Evolutionary conservation across 805 yeast species (phyloP).

Genomic region (Metschnikowia kunwiensis): DNA sequence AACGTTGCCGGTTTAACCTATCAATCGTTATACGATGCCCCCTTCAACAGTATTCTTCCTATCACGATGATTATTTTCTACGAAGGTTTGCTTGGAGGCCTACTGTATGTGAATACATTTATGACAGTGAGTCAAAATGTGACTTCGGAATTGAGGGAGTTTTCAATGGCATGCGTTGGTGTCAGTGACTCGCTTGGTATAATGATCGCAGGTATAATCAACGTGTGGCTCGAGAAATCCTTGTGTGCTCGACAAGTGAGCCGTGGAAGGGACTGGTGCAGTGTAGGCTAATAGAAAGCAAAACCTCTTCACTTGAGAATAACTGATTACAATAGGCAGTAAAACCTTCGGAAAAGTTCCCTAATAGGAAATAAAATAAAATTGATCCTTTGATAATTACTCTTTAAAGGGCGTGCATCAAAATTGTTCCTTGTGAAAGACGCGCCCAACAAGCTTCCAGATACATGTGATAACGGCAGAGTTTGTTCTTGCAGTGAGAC

Average conservation of each 20-base stretch:
- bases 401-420: too few relatives aligned
- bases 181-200: slow-evolving; percentile 84
- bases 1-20: slow-evolving; percentile 57
- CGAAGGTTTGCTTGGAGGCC: slow-evolving; percentile 90
- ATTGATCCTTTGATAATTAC: too few relatives aligned
- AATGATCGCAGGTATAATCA: slow-evolving; percentile 73
- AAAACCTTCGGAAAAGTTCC: too few relatives aligned
- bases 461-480: too few relatives aligned
- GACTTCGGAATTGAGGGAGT: slow-evolving; percentile 42
- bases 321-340: too few relatives aligned
- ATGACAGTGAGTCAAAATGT: slow-evolving; percentile 63
- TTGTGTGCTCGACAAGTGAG: slow-evolving; percentile 70
- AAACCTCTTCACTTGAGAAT: too few relatives aligned
- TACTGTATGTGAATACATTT: slow-evolving; percentile 86
- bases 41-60: slow-evolving; percentile 58
- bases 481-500: too few relatives aligned
- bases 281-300: slow-evolving; percentile 6
- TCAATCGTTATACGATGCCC: slow-evolving; percentile 62
- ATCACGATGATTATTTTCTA: slow-evolving; percentile 67
- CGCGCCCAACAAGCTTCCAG: too few relatives aligned
- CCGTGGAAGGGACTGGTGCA: slow-evolving; percentile 80
- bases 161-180: slow-evolving; percentile 80
- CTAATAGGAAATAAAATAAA: too few relatives aligned
- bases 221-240: slow-evolving; percentile 68
- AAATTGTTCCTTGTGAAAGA: neutral